Evolutionary conservation across 805 yeast species (phyloP), one percentile per base, ranked within the genome.

Genomic region (Lachancea thermotolerans): DNA sequence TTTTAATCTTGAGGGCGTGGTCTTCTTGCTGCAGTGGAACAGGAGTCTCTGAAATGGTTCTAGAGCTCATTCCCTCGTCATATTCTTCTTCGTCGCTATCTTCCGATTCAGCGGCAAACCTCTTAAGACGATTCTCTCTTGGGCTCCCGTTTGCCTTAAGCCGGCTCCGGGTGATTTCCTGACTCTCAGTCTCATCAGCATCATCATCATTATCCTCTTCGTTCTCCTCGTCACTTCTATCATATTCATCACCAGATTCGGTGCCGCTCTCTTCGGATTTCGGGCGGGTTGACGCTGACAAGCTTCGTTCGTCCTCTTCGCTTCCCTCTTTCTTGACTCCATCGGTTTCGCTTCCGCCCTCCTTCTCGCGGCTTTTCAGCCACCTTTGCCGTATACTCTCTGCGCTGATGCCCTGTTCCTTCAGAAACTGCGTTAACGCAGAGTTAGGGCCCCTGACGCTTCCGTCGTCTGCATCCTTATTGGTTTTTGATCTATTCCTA

Each of bases 401-500:
- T 1, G 96, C 88, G 57, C 71, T 84, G 66, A 90, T 90, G 31
- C 97, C 97, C 64, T 89, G 95, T 46, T 84, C 87, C 41, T 89
- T 72, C 49, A 90, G 72, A 57, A 90, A 90, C 64, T 85, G 93
- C 0, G 96, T 90, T 53, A 90, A 70, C 0, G 97, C 97, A 53
- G 95, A 83, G 68, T 86, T 87, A 37, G 95, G 77, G 1, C 77
- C 77, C 48, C 69, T 64, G 46, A 71, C 67, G 2, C 61, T 60
- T n/a, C 56, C 51, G 17, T 51, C 53, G 17, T 48, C 59, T 10
- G 50, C 54, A n/a, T 40, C 50, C 15, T 47, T 41, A 37, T 47
- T 49, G 7, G 37, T 36, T 37, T 60, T 52, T 30, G 56, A 53
- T 41, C 60, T 57, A 40, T 57, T 54, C 43, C 66, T 54, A 10